phyloP scores from a whole-genome alignment of 768 basidiomycete species.

The Baorangia bicolor region DNA sequence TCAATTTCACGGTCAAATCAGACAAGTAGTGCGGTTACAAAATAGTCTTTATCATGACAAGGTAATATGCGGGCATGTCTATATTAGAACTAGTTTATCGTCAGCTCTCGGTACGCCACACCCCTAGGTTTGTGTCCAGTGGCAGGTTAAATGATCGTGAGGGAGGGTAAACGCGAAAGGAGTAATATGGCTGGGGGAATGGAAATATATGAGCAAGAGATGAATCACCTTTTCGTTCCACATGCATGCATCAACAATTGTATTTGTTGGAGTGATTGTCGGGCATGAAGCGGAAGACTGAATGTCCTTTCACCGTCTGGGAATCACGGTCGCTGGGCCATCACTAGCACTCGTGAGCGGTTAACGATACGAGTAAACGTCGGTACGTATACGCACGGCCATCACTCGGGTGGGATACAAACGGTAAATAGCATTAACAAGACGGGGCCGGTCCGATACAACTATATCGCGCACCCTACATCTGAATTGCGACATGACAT shows the following conservation, averaged over 20 bases:
- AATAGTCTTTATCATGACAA: neutral
- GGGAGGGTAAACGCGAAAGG: neutral
- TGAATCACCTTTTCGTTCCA: neutral
- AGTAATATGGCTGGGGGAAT: neutral
- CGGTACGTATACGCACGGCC: neutral
- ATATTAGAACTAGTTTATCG: neutral
- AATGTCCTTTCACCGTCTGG: neutral
- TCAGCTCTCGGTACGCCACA: neutral
- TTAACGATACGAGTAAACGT: neutral
- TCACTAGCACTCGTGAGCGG: neutral
- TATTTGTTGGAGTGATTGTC: neutral
- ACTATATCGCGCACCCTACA: neutral
- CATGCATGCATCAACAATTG: too few species aligned
- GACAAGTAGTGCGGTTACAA: neutral
- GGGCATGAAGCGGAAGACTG: neutral
- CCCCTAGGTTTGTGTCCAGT: neutral
- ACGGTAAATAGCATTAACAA: conserved; percentile 7
- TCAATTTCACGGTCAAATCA: too few species aligned
- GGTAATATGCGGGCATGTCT: neutral
- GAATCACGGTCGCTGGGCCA: neutral
- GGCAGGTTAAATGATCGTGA: neutral
- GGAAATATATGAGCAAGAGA: neutral
- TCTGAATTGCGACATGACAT: neutral
- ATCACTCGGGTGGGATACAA: conserved; percentile 7
- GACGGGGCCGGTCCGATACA: neutral